These are phyloP conservation scores for Zoysia matrella DNA, from an alignment of 202 grass and related monocot species.

Conservation along the genomic window DNA sequence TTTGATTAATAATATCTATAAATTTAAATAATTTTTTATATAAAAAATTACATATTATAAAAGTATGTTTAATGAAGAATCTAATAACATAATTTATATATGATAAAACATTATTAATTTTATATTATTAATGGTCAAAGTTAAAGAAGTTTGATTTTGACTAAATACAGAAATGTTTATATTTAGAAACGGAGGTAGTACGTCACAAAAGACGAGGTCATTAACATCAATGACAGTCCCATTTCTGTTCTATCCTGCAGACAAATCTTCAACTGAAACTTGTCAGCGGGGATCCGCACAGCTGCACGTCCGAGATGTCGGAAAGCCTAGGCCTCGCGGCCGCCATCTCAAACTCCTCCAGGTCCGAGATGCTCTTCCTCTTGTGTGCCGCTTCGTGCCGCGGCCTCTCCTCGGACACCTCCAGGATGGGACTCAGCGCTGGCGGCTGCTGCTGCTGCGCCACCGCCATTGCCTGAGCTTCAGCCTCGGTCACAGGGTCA, in stretches of 20 bases:
- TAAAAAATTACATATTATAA: no score
- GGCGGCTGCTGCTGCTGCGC: slow-evolving; percentile 46
- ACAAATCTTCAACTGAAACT: slow-evolving; percentile 60
- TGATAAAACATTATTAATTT: no score
- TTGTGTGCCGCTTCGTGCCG: slow-evolving; percentile 56
- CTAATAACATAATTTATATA: no score
- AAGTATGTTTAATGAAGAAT: no score
- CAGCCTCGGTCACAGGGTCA: slow-evolving; percentile 44
- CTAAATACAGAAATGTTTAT: no score
- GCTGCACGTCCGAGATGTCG: slow-evolving; percentile 85
- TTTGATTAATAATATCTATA: no score
- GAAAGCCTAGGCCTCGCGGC: slow-evolving; percentile 79
- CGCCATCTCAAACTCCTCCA: no score
- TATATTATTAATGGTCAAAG: no score
- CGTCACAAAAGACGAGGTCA: slow-evolving; percentile 20
- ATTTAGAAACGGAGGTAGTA: no score
- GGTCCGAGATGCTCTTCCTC: slow-evolving; percentile 80
- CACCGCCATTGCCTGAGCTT: slow-evolving; percentile 58
- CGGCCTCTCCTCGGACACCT: slow-evolving; percentile 58
- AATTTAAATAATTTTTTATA: no score
- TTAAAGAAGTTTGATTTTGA: no score
- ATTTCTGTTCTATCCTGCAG: background rate
- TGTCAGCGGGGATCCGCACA: slow-evolving; percentile 67
- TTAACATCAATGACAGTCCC: slow-evolving; percentile 13
- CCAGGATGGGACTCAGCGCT: slow-evolving; percentile 72